Percentiles rank a stretch among this genome's conserved stretches.
Conservation (phyloP, 495 filamentous ascomycete species). For the Astrocystis sublimbata region DNA sequence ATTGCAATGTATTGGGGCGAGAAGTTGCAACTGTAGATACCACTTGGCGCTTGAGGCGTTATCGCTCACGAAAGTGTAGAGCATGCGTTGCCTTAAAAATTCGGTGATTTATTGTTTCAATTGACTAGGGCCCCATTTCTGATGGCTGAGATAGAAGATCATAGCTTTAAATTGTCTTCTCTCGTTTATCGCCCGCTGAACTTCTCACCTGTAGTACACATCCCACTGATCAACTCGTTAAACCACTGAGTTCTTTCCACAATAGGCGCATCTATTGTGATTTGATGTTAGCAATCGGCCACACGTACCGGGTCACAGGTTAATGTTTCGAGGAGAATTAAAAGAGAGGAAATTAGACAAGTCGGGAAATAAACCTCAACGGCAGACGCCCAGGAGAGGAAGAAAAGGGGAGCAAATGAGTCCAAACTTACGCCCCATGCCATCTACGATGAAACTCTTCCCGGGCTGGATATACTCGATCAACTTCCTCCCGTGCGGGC, state of each 20-base stretch:
- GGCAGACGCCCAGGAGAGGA: too few relatives aligned
- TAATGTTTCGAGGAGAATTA: neutral
- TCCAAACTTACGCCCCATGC: conserved; percentile 51
- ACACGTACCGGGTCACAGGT: too few relatives aligned
- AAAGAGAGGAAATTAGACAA: neutral
- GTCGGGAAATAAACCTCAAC: neutral
- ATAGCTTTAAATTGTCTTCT: neutral
- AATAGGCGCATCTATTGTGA: conserved; percentile 53
- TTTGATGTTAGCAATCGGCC: neutral
- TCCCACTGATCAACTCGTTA: conserved; percentile 56
- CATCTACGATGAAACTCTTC: conserved; percentile 57
- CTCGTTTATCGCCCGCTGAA: conserved; percentile 34
- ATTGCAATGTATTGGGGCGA: too few relatives aligned
- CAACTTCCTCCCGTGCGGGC: conserved; percentile 62
- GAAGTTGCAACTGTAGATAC: conserved; percentile 23
- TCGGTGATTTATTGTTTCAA: neutral
- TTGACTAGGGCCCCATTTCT: neutral
- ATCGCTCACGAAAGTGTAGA: conserved; percentile 3
- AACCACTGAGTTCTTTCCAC: conserved; percentile 65
- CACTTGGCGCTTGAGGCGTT: conserved; percentile 13
- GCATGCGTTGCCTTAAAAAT: neutral
- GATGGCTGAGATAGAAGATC: neutral
- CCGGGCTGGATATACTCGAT: conserved; percentile 55
- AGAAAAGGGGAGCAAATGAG: too few relatives aligned
- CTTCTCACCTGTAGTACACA: conserved; percentile 42